phyloP scores from a whole-genome alignment of 2,329 filamentous ascomycete genomes.

The Diaporthe ampelina region DNA sequence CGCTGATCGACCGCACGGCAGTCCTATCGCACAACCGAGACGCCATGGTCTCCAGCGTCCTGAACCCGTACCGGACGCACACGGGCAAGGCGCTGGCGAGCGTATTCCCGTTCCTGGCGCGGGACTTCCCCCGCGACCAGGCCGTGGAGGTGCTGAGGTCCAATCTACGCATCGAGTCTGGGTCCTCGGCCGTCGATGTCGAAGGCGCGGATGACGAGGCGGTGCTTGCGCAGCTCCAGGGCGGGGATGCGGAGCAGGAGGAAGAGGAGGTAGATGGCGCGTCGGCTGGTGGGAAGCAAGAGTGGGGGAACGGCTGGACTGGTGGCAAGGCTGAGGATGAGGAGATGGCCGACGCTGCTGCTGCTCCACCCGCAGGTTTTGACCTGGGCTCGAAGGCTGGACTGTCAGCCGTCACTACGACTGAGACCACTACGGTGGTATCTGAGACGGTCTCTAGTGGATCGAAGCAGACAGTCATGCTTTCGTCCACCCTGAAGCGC shows the following conservation, averaged over 20 bases:
- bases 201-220: constrained; percentile 66
- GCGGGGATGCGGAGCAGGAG: constrained; percentile 53
- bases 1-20: constrained; percentile 84
- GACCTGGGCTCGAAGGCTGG: neutral
- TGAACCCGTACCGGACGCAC: constrained; percentile 80
- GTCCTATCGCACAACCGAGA: constrained; percentile 78
- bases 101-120: constrained; percentile 83
- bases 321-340: constrained; percentile 46
- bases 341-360: constrained; percentile 42
- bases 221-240: constrained; percentile 45
- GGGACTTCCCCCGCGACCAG: constrained; percentile 72
- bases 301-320: constrained; percentile 7
- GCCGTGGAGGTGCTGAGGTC: constrained; percentile 79
- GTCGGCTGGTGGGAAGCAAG: constrained; percentile 14
- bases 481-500: constrained; percentile 54
- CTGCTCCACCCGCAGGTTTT: constrained; percentile 37
- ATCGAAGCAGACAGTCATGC: constrained; percentile 37
- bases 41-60: constrained; percentile 84
- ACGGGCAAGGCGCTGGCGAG: constrained; percentile 77
- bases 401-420: constrained; percentile 28
- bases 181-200: constrained; percentile 44
- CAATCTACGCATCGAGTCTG: constrained; percentile 63
- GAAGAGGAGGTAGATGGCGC: constrained; percentile 53
- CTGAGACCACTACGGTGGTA: constrained; percentile 19
- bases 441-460: neutral